phyloP scores from a whole-genome alignment of 352 stramenopile genomes.

The Globisporangium yorkense region DNA sequence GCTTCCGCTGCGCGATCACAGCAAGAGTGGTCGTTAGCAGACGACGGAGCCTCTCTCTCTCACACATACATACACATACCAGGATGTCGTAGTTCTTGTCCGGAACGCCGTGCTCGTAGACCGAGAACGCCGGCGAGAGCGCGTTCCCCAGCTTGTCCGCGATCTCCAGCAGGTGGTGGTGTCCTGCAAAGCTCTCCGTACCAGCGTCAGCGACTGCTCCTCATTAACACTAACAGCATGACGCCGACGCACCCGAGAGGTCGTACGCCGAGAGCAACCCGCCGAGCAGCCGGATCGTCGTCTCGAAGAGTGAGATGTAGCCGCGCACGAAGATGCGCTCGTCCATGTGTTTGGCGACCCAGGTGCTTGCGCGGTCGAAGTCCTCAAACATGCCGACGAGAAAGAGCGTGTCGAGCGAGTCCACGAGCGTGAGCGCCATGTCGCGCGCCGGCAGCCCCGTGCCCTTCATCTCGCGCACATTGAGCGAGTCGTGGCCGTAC shows the following conservation, averaged over 20 bases:
- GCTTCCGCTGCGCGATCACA: slow-evolving; percentile 21
- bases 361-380: slow-evolving; percentile 63
- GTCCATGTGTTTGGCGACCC: slow-evolving; percentile 61
- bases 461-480: slow-evolving; percentile 53
- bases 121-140: slow-evolving; percentile 50
- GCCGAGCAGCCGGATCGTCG: slow-evolving; percentile 70
- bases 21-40: background rate
- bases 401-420: slow-evolving; percentile 76
- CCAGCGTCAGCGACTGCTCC: background rate
- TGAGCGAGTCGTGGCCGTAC: slow-evolving; percentile 67
- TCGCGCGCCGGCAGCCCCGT: slow-evolving; percentile 54
- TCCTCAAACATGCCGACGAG: slow-evolving; percentile 73
- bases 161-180: slow-evolving; percentile 48
- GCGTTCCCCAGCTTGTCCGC: slow-evolving; percentile 59
- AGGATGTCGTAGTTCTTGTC: slow-evolving; percentile 65
- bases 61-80: slow-evolving; percentile 16
- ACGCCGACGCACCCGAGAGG: slow-evolving; percentile 29
- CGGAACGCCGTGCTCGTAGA: slow-evolving; percentile 46
- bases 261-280: slow-evolving; percentile 66
- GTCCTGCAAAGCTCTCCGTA: slow-evolving; percentile 15
- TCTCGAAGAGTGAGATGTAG: slow-evolving; percentile 78
- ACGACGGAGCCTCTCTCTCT: background rate
- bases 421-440: slow-evolving; percentile 74
- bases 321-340: slow-evolving; percentile 52
- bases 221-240: background rate